These are phyloP conservation scores for Candida labiduridarum DNA, from an alignment of 1,139 yeast species.

Conservation along the genomic window DNA sequence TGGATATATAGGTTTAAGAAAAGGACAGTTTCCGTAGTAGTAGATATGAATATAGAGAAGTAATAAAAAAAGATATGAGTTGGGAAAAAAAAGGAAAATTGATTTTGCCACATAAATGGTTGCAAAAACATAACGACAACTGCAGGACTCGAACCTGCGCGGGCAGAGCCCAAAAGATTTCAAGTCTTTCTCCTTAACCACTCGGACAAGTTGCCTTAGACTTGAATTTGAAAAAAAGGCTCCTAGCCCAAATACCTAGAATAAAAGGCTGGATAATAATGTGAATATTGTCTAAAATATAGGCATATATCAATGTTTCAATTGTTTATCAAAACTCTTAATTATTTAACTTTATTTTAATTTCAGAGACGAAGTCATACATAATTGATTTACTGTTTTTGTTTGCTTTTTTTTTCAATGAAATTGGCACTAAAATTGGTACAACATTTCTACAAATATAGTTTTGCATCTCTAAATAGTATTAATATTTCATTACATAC, in stretches of 20 bases:
- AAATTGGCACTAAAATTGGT: background rate
- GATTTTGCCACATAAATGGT: background rate
- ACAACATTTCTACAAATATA: no score
- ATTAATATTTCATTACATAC: conserved; percentile 8
- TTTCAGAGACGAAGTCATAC: no score
- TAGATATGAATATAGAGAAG: background rate
- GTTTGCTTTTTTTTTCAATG: background rate
- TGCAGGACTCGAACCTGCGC: conserved; percentile 3
- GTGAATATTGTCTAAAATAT: no score
- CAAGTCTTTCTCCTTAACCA: conserved; percentile 5
- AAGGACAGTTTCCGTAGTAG: conserved; percentile 39
- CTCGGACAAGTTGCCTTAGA: background rate
- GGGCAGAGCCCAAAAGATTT: conserved; percentile 4
- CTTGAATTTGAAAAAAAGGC: background rate
- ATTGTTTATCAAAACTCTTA: no score
- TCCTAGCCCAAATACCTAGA: background rate
- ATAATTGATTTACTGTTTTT: no score
- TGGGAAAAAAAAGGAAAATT: background rate
- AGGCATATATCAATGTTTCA: no score
- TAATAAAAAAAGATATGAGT: background rate
- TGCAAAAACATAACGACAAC: background rate
- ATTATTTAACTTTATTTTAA: no score
- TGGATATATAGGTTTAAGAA: conserved; percentile 48
- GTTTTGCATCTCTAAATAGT: background rate
- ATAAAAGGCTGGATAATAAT: no score